Conservation (phyloP, 2,329 filamentous ascomycete species). For the Pyricularia sp. region DNA sequence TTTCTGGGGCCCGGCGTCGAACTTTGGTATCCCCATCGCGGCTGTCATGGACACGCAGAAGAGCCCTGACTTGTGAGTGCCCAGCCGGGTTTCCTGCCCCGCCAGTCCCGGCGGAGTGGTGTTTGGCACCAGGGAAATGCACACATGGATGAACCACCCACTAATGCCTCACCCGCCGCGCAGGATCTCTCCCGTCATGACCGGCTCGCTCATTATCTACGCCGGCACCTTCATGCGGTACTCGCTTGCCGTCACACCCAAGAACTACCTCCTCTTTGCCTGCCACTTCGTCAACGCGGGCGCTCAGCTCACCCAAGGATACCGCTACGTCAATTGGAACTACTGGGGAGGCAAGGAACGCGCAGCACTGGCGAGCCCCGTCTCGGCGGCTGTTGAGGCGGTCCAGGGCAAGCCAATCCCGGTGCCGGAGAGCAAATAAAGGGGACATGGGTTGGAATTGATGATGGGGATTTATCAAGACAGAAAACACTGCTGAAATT, state of each 20-base stretch:
- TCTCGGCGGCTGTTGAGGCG: conserved; percentile 26
- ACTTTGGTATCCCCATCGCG: conserved; percentile 79
- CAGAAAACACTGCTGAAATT: background rate
- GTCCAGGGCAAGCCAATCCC: conserved; percentile 20
- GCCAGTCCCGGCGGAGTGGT: background rate
- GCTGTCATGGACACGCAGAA: conserved; percentile 79
- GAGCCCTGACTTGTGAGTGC: conserved; percentile 70
- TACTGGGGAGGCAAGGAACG: conserved; percentile 51
- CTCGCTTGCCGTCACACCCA: conserved; percentile 54
- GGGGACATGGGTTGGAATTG: background rate
- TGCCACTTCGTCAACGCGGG: conserved; percentile 65
- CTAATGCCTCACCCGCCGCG: conserved; percentile 1
- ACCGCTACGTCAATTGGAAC: conserved; percentile 58
- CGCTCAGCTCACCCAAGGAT: conserved; percentile 60
- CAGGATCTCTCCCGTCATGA: conserved; percentile 65
- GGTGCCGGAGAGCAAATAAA: conserved; percentile 28
- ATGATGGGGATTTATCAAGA: background rate
- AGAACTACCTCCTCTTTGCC: conserved; percentile 61
- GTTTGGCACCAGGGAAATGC: background rate
- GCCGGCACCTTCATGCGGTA: conserved; percentile 67
- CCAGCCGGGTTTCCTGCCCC: background rate
- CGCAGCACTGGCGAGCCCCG: conserved; percentile 29
- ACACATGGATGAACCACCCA: background rate
- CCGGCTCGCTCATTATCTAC: conserved; percentile 56
- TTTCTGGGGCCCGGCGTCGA: conserved; percentile 83